Conservation (phyloP, 768 basidiomycete species). For the Phallus indusiatus region DNA sequence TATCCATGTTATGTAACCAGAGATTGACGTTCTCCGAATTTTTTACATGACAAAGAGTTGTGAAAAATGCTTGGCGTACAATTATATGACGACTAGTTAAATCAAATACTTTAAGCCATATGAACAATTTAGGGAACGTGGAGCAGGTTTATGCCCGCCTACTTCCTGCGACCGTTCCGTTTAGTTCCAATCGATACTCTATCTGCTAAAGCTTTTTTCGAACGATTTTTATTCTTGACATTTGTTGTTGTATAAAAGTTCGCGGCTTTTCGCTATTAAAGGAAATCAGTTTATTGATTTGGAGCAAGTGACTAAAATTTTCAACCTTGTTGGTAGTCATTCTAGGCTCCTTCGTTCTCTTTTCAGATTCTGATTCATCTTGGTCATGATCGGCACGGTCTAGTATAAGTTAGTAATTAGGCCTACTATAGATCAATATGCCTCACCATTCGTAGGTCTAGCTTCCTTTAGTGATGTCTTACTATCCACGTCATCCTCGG, state of each 20-base stretch:
- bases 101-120: too few relatives aligned
- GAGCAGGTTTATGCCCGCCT: background rate
- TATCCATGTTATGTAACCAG: too few relatives aligned
- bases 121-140: too few relatives aligned
- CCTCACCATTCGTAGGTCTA: conserved; percentile 10
- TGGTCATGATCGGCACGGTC: conserved; percentile 18
- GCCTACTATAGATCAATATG: conserved; percentile 8
- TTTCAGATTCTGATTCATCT: conserved; percentile 18
- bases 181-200: background rate
- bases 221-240: conserved; percentile 80
- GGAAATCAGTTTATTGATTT: background rate
- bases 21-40: too few relatives aligned
- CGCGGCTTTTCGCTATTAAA: conserved; percentile 64
- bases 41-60: too few relatives aligned
- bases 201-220: conserved; percentile 24
- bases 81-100: too few relatives aligned
- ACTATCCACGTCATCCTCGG: conserved; percentile 36
- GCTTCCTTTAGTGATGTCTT: conserved; percentile 20
- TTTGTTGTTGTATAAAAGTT: conserved; percentile 86
- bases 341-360: conserved; percentile 54
- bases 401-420: conserved; percentile 19
- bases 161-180: background rate
- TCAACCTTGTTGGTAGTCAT: conserved; percentile 90
- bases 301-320: background rate
- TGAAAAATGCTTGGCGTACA: too few relatives aligned